Evolutionary conservation across 192 early-diverging fungal genomes (phyloP).

Genomic region (Chytriomyces sp.): DNA sequence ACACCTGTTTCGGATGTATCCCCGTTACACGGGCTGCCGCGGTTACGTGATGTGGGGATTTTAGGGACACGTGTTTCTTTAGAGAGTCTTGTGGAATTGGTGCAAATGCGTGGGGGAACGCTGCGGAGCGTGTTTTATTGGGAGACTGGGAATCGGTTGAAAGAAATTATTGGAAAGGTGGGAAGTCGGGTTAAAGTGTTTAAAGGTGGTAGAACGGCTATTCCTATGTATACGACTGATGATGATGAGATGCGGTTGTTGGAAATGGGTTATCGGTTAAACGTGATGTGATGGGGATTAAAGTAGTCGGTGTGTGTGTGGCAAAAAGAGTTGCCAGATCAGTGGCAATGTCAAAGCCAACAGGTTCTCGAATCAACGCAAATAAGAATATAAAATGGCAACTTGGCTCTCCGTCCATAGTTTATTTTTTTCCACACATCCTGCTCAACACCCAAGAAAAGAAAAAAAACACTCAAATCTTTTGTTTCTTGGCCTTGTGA

Average conservation of each 20-base stretch:
- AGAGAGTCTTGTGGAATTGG: no score
- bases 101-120: neutral
- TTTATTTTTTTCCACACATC: no score
- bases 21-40: neutral
- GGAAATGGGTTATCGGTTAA: neutral
- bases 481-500: slow-evolving; percentile 15
- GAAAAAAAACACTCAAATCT: neutral
- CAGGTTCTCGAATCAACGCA: neutral
- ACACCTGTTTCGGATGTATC: neutral
- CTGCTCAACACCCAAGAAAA: neutral
- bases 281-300: neutral
- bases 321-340: no score
- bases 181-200: no score
- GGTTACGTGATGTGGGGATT: neutral
- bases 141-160: neutral
- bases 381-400: no score
- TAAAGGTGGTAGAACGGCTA: neutral
- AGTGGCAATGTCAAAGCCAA: neutral
- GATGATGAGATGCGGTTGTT: slow-evolving; percentile 1
- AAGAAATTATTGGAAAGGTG: neutral
- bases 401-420: no score
- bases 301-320: no score
- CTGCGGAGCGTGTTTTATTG: neutral
- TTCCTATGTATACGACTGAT: neutral
- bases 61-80: neutral